A percentile compares a stretch with the other conserved stretches of the same genome.
Evolutionary conservation across 2,329 filamentous ascomycete species (phyloP).

Genomic region (Fusarium caatingaense): DNA sequence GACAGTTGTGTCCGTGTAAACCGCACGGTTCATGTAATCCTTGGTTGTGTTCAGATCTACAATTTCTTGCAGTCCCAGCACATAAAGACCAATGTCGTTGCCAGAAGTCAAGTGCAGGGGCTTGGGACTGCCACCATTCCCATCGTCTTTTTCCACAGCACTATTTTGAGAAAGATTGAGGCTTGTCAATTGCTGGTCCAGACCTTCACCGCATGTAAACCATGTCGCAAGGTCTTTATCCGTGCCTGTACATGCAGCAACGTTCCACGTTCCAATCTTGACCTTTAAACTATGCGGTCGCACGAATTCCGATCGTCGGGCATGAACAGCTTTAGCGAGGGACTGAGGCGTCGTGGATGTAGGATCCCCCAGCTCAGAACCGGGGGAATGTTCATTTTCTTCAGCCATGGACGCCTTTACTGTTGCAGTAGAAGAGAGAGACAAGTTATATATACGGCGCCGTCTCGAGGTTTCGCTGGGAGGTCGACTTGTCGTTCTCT

Average conservation of each 20-base stretch:
- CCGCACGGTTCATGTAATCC: slow-evolving; percentile 75
- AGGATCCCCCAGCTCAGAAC: slow-evolving; percentile 59
- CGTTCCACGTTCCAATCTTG: slow-evolving; percentile 96
- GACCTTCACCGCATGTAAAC: slow-evolving; percentile 83
- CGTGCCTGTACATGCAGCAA: slow-evolving; percentile 83
- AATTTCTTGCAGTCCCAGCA: slow-evolving; percentile 90
- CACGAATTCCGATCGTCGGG: slow-evolving; percentile 82
- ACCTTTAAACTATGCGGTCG: slow-evolving; percentile 79
- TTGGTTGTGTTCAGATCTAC: slow-evolving; percentile 84
- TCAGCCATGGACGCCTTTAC: slow-evolving; percentile 46
- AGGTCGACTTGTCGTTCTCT: slow-evolving; percentile 47
- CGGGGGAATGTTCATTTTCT: slow-evolving; percentile 49
- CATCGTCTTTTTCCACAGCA: slow-evolving; percentile 47
- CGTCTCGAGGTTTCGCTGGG: slow-evolving; percentile 42
- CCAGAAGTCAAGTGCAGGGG: slow-evolving; percentile 63
- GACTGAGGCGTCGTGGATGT: slow-evolving; percentile 63
- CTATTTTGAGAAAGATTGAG: slow-evolving; percentile 59
- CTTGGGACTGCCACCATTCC: slow-evolving; percentile 49
- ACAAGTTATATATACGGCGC: slow-evolving; percentile 33
- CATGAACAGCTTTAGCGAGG: slow-evolving; percentile 74
- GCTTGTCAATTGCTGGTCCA: slow-evolving; percentile 71
- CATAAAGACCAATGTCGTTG: slow-evolving; percentile 86
- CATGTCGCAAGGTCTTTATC: slow-evolving; percentile 89
- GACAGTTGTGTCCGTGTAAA: slow-evolving; percentile 78
- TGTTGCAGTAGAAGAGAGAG: slow-evolving; percentile 20